A percentile compares a stretch with the other conserved stretches of the same genome.
phyloP scores from a whole-genome alignment of 208 protist genomes.

The Trichomonas vaginalis region DNA sequence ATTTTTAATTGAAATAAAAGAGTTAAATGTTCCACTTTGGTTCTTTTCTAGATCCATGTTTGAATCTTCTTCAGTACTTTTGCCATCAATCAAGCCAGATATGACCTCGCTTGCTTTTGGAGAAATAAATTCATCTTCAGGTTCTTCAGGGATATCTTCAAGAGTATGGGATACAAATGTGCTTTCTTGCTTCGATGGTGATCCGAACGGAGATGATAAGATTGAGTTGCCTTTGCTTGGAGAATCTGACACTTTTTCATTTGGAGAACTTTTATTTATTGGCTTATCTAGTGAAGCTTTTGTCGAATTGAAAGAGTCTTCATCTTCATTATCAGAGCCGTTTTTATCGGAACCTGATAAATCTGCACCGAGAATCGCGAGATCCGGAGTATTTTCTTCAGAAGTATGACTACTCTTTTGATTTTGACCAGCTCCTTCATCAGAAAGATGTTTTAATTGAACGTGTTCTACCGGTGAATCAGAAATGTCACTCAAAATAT shows the following conservation, averaged over 20 bases:
- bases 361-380: background rate
- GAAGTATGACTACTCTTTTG: background rate
- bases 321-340: background rate
- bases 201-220: background rate
- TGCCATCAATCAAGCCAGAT: background rate
- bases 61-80: background rate
- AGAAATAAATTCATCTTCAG: background rate
- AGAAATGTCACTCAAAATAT: background rate
- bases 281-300: background rate
- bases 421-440: no score
- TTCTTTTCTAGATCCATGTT: background rate
- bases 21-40: background rate
- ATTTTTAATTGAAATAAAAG: background rate
- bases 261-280: background rate
- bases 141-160: background rate
- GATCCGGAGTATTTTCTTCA: background rate
- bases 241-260: background rate
- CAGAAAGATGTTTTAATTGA: background rate
- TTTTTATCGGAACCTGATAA: background rate
- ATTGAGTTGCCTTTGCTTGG: background rate
- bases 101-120: background rate
- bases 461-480: background rate
- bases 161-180: background rate
- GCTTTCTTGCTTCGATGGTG: background rate
- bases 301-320: background rate